These are phyloP conservation scores for Lophiotrema nucula DNA, from an alignment of 495 filamentous ascomycete genomes.

Conservation along the genomic window DNA sequence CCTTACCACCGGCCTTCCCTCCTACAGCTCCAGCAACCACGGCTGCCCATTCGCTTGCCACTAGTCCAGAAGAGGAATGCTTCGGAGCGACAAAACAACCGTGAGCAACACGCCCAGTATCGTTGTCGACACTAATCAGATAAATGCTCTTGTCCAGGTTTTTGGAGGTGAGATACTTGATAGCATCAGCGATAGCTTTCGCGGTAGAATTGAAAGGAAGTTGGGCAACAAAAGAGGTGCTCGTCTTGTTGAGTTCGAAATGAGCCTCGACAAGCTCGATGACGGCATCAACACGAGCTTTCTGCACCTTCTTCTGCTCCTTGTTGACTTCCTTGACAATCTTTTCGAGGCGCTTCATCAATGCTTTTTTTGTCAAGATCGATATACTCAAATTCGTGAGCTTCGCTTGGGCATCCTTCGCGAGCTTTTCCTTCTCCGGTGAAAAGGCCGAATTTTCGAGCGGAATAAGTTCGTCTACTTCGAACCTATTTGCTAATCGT, in stretches of 20 bases:
- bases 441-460: slow-evolving; percentile 68
- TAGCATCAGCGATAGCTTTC: slow-evolving; percentile 81
- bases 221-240: slow-evolving; percentile 65
- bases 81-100: too few species aligned
- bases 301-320: slow-evolving; percentile 86
- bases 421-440: slow-evolving; percentile 79
- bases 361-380: slow-evolving; percentile 71
- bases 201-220: slow-evolving; percentile 65
- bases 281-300: slow-evolving; percentile 82
- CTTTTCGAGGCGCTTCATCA: slow-evolving; percentile 74
- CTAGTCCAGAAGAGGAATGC: too few species aligned
- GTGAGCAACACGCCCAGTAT: too few species aligned
- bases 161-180: slow-evolving; percentile 66
- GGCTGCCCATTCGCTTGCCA: too few species aligned
- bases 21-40: too few species aligned
- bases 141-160: slow-evolving; percentile 81
- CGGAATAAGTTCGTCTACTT: slow-evolving; percentile 60
- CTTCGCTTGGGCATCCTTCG: slow-evolving; percentile 70
- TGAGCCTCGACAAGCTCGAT: slow-evolving; percentile 73
- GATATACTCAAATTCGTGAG: slow-evolving; percentile 79
- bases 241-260: slow-evolving; percentile 66
- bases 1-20: too few species aligned
- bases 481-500: slow-evolving; percentile 71
- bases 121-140: too few species aligned
- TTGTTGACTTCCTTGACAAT: slow-evolving; percentile 79